Base-by-base conservation (phyloP, 306 rosid species). In the Bauhinia variegata region DNA sequence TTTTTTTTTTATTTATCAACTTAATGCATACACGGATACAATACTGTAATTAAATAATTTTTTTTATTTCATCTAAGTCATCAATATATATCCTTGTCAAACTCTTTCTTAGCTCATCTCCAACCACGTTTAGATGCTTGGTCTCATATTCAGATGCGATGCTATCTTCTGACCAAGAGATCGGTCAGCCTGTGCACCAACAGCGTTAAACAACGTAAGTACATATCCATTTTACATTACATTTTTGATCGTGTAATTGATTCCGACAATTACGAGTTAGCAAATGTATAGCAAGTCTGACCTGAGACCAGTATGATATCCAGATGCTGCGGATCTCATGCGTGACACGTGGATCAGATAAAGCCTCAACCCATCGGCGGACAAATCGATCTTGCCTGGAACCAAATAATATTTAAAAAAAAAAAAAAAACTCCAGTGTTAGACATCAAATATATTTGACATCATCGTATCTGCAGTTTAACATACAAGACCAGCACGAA, bases 251-350 rank as follows among this genome's bases (percentile, higher is more conserved):
- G 3, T 8, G 11, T 11, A 41, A 1, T n/a, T n/a, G n/a, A n/a
- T 8, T 16, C 54, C 44, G 32, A 51, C 6, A 54, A 30, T 5
- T 5, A 48, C 8, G 18, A 47, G 6, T 42, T 36, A 17, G 34
- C 16, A 57, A 41, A 53, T 37, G 36, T 18, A 37, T 15, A 34
- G 43, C 32, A 42, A 44, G 14, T 73, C 84, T 73, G 19, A 86
- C 95, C 96, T 88, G 88, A 84, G 96, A 73, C 96, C 87, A 84
- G 83, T 86, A 86, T 30, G 93, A 72, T 77, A 91, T 48, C 97
- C 96, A 88, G 49, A 86, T 81, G 86, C 83, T 82, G 67, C 91
- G 88, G 72, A 91, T 86, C 82, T 91, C 97, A 31, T 91, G 86
- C 58, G 97, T 86, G 59, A 82, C 83, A 28, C 89, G 95, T 4